Base-by-base conservation (phyloP, 164 flowering plant species). In the Euptelea pleiosperma region DNA sequence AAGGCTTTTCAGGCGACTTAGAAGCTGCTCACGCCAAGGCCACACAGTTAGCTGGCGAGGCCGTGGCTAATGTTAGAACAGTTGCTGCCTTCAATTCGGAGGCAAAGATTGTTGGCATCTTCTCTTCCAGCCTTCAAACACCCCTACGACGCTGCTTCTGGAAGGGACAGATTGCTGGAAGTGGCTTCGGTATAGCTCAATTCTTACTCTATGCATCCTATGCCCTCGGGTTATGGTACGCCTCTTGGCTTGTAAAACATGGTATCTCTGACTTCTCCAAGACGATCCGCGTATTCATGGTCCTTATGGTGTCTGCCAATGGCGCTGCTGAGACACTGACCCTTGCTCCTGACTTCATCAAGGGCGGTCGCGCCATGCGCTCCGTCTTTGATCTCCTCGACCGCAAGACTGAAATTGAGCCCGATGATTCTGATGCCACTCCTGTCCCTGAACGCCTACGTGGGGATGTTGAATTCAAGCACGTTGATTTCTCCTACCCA, bases 251-350 rank as follows among this genome's bases (percentile, higher is more conserved):
- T 11, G 99, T 93, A 18, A 90, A 82, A 67, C 94, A 90, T 62
- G 94, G 88, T 11, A 79, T 90, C 60, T 93, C 99, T 2, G 97
- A 90, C 61, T 93, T 93, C 80, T 90, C 99, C 1, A 88, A 86
- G 50, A 81, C 97, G 6, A 93, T 93, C 67, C 62, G 97, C 21
- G 99, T 93, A 49, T 93, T 93, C 81, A 86, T 93, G 96, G 96
- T 93, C 56, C 96, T 93, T 51, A 90, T 93, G 99, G 96, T 93
- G 58, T 90, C 99, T 6, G 99, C 99, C 59, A 93, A 93, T 63
- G 97, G 97, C 35, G 99, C 97, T n/a, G 99, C 99, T 0, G 99
- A 93, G 62, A 90, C 99, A 6, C 75, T 93, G 0, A 88, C 97
- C 37, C 77, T 93, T 15, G 99, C 97, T 40, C 99, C 99, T 3